These are phyloP conservation scores for Aspergillus tanneri DNA, from an alignment of 2,329 filamentous ascomycete species.

Conservation along the genomic window DNA sequence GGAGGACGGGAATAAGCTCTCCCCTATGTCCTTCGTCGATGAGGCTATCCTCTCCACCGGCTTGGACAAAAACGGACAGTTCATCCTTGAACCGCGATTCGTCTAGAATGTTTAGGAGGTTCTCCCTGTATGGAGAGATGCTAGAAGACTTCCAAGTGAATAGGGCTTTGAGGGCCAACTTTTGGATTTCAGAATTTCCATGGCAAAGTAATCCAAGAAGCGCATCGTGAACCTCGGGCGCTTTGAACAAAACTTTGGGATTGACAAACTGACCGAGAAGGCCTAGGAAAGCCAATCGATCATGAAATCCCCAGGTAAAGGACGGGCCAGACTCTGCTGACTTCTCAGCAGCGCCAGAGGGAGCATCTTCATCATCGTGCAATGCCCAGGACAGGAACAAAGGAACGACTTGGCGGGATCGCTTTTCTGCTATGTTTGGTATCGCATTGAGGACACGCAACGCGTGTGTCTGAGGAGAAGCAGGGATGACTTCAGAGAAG, in stretches of 20 bases:
- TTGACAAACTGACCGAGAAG: constrained; percentile 86
- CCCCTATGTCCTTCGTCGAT: constrained; percentile 71
- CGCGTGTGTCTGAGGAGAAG: constrained; percentile 68
- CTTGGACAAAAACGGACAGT: constrained; percentile 80
- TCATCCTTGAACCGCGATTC: constrained; percentile 92
- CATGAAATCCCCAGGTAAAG: constrained; percentile 52
- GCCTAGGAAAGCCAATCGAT: constrained; percentile 78
- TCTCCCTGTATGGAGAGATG: constrained; percentile 77
- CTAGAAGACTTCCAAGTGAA: constrained; percentile 83
- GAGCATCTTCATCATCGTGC: constrained; percentile 48
- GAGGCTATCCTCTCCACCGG: constrained; percentile 61
- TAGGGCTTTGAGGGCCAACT: constrained; percentile 76
- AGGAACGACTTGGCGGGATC: constrained; percentile 80
- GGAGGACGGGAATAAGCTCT: constrained; percentile 78
- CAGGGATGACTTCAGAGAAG: constrained; percentile 33
- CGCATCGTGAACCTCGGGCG: constrained; percentile 71
- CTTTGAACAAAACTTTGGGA: constrained; percentile 76
- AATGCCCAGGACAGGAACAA: constrained; percentile 79
- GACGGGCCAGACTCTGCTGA: constrained; percentile 16
- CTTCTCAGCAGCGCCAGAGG: constrained; percentile 15
- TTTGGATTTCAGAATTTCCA: constrained; percentile 88
- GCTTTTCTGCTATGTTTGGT: constrained; percentile 78
- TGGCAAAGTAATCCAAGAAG: constrained; percentile 76
- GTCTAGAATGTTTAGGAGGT: constrained; percentile 81
- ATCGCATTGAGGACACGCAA: constrained; percentile 73